Evolutionary conservation across 352 stramenopile genomes (phyloP).

Genomic region (Globisporangium barbulae): DNA sequence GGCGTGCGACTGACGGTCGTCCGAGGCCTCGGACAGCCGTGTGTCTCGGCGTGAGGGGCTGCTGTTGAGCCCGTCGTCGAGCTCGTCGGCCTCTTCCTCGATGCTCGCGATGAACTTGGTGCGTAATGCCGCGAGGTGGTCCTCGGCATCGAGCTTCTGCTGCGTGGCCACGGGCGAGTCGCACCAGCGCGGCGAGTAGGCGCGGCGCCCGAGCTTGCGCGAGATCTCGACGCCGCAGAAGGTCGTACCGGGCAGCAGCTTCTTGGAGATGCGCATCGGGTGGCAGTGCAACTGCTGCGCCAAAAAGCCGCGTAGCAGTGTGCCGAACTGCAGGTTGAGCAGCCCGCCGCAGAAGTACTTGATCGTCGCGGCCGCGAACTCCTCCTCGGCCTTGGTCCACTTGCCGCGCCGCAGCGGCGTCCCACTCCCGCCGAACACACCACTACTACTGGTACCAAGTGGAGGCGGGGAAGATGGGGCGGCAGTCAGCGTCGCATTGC

Average conservation of each 20-base stretch:
- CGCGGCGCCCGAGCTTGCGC: constrained; percentile 65
- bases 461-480: not conserved
- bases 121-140: constrained; percentile 39
- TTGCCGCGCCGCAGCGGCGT: constrained; percentile 57
- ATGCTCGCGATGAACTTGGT: constrained; percentile 54
- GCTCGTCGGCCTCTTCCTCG: constrained; percentile 35
- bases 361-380: constrained; percentile 64
- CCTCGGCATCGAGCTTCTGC: constrained; percentile 37
- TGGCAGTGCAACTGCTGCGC: constrained; percentile 69
- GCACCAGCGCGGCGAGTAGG: constrained; percentile 60
- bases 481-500: not conserved
- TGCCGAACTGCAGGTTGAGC: constrained; percentile 68
- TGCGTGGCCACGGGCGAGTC: constrained; percentile 38
- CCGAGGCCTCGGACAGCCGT: constrained; percentile 2
- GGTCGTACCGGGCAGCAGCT: constrained; percentile 52
- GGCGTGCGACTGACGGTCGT: not conserved
- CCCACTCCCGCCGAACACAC: constrained; percentile 2
- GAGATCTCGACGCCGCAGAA: constrained; percentile 71
- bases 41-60: no score
- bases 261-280: constrained; percentile 81
- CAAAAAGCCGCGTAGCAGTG: constrained; percentile 67
- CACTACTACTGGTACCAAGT: not conserved
- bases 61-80: not conserved
- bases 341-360: constrained; percentile 65
- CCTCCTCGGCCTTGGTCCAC: constrained; percentile 65